Percentiles rank a stretch among this genome's conserved stretches.
Conservation (phyloP, 1,284 basidiomycete genomes). For the Cerrena zonata region DNA sequence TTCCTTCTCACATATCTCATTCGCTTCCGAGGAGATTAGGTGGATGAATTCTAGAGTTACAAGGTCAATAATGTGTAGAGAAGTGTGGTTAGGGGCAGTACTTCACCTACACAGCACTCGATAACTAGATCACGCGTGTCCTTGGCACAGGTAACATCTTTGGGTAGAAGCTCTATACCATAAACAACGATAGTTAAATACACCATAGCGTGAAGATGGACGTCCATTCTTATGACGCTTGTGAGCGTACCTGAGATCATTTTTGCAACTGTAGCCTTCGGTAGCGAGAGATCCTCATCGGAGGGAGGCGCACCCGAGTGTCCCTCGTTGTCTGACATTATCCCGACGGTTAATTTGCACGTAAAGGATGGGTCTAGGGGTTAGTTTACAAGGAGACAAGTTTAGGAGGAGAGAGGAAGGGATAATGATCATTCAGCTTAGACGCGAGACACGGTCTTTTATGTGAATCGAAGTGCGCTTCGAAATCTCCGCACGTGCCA, state of each 20-base stretch:
- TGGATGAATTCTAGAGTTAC: constrained; percentile 87
- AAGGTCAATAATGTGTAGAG: constrained; percentile 4
- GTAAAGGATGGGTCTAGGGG: not conserved
- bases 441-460: constrained; percentile 9
- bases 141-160: constrained; percentile 87
- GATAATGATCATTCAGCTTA: constrained; percentile 4
- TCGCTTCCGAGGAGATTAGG: constrained; percentile 93
- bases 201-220: not conserved
- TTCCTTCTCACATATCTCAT: constrained; percentile 96
- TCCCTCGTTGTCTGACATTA: constrained; percentile 84
- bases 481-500: constrained; percentile 54
- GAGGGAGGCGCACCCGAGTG: constrained; percentile 53
- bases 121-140: constrained; percentile 95
- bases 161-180: constrained; percentile 78
- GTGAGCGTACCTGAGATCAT: constrained; percentile 80
- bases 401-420: constrained; percentile 3
- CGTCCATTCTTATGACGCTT: not conserved
- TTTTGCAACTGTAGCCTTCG: constrained; percentile 96
- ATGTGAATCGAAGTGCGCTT: constrained; percentile 29
- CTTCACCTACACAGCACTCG: constrained; percentile 95
- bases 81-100: not conserved
- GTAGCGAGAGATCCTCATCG: constrained; percentile 91
- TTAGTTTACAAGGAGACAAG: not conserved
- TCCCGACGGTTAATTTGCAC: constrained; percentile 9
- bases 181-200: not conserved